Base-by-base conservation (phyloP, 345 rosid species). In the Corchorus olitorius region DNA sequence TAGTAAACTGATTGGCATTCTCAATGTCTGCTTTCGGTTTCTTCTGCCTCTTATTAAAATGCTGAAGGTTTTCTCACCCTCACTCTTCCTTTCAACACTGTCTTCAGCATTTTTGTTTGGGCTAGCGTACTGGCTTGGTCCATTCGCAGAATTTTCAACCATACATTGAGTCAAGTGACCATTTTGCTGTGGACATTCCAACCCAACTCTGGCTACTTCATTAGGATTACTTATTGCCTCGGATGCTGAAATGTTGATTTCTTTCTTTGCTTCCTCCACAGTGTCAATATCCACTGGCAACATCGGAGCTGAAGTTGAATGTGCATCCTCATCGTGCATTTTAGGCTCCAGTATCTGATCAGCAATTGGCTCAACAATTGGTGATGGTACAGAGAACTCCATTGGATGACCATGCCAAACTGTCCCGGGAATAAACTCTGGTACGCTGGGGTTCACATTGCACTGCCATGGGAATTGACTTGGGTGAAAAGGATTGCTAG, bases 401-500 rank as follows among this genome's bases (percentile, higher is more conserved):
- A 84, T 66, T 5, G 87, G 88, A 79, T 85, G 91, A 83, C 87
- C 91, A 43, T 90, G 90, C 94, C 97, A 96, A 78, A 90, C 83
- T 74, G 94, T 72, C 77, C 86, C 82, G 16, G 88, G 91, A 82
- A 95, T 87, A 81, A 88, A 89, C 49, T 93, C 98, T 7, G 92
- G 74, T 27, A 89, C 86, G 70, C 80, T 88, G 63, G 86, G 89
- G 76, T 67, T 85, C 74, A 79, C 86, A 74, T 84, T 87, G 78
- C 86, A 89, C 83, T 83, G 98, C 99, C 99, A 96, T 59, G 93
- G 86, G 88, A 91, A 93, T 81, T 89, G 97, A 88, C 79, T 91
- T 67, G 92, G 94, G 77, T 87, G 97, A 58, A 89, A 96, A 56
- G 89, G 86, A 77, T 86, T 87, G 70, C 84, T 92, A 16, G 93